Conservation (phyloP, 1,284 basidiomycete genomes). For the Anthracocystis walkeri region DNA sequence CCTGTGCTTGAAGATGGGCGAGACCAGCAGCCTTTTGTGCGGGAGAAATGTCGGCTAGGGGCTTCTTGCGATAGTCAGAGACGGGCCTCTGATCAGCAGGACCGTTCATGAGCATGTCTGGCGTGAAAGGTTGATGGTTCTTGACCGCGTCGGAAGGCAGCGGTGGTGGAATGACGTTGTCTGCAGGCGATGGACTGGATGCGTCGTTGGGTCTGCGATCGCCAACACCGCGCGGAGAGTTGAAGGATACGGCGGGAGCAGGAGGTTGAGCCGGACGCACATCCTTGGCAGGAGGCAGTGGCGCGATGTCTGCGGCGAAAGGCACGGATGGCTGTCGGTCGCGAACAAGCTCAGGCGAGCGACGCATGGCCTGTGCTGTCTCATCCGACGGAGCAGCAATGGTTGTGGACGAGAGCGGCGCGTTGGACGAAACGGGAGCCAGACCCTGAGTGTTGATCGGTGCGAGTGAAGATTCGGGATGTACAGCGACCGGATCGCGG, state of each 20-base stretch:
- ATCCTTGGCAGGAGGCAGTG: conserved; percentile 30
- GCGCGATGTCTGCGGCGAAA: conserved; percentile 12
- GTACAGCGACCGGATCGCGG: not conserved
- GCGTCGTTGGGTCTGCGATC: not conserved
- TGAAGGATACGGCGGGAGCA: not conserved
- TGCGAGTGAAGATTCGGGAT: conserved; percentile 16
- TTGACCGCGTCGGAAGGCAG: conserved; percentile 36
- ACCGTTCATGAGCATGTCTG: conserved; percentile 32
- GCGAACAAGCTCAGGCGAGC: conserved; percentile 25
- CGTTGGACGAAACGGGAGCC: conserved; percentile 27
- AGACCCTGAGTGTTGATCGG: conserved; percentile 39
- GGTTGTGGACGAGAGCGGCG: conserved; percentile 36
- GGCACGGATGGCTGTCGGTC: conserved; percentile 4
- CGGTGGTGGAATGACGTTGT: conserved; percentile 56
- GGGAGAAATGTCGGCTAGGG: conserved; percentile 50
- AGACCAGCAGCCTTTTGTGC: conserved; percentile 48
- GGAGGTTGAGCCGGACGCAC: conserved; percentile 1
- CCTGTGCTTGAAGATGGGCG: conserved; percentile 42
- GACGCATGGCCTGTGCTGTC: conserved; percentile 28
- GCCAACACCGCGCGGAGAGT: conserved; percentile 11
- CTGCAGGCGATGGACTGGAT: conserved; percentile 15
- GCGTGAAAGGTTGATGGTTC: conserved; percentile 10
- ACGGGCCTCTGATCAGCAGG: conserved; percentile 50
- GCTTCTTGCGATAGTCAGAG: conserved; percentile 58
- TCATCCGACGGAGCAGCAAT: conserved; percentile 36